Evolutionary conservation across 2,329 filamentous ascomycete genomes (phyloP).

Genomic region (Acrocalymma vagum): DNA sequence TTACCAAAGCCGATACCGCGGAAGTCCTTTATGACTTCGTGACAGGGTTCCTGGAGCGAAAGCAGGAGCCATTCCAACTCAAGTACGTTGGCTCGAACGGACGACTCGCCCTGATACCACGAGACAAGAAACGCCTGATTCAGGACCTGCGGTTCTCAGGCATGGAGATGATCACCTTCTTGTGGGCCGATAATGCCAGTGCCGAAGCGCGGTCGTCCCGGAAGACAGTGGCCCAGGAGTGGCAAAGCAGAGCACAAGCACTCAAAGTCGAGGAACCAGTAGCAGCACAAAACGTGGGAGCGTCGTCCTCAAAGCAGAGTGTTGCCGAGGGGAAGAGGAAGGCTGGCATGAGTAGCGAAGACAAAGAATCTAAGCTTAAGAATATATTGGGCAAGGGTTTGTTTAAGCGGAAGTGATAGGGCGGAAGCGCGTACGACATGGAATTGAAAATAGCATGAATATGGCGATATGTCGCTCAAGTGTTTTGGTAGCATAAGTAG

Average conservation of each 20-base stretch:
- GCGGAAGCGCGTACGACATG: too few relatives aligned
- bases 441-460: too few relatives aligned
- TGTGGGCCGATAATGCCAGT: slow-evolving; percentile 74
- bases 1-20: slow-evolving; percentile 74
- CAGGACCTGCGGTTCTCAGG: slow-evolving; percentile 74
- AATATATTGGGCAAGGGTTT: slow-evolving; percentile 45
- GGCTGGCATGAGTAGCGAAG: slow-evolving; percentile 35
- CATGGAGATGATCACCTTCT: slow-evolving; percentile 76
- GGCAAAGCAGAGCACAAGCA: slow-evolving; percentile 69
- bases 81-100: slow-evolving; percentile 67
- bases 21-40: slow-evolving; percentile 79
- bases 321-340: slow-evolving; percentile 43
- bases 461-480: too few relatives aligned
- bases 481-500: too few relatives aligned
- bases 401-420: slow-evolving; percentile 45
- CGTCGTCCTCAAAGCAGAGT: slow-evolving; percentile 17
- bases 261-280: slow-evolving; percentile 69
- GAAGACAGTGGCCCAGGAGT: slow-evolving; percentile 68
- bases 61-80: slow-evolving; percentile 74
- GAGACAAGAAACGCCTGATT: slow-evolving; percentile 68
- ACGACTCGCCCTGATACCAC: slow-evolving; percentile 53
- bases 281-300: slow-evolving; percentile 15
- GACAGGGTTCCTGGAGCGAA: slow-evolving; percentile 71
- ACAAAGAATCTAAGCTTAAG: slow-evolving; percentile 52
- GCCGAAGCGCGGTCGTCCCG: slow-evolving; percentile 60